Conservation (phyloP, 805 yeast species). For the Sugiyamaella boreocaroliniensis region DNA sequence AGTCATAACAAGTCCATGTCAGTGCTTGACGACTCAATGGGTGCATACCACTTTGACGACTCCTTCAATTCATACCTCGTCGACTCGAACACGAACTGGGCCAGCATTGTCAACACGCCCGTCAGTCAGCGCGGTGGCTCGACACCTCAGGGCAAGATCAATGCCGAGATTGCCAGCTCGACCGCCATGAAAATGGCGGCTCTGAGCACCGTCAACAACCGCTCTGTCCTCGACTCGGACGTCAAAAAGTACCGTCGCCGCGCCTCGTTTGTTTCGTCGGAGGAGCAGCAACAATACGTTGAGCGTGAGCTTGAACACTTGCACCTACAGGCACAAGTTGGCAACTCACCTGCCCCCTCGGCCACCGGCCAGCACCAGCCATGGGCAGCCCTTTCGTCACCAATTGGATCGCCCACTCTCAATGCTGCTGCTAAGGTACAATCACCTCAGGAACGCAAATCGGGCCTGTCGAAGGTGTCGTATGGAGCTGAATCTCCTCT, state of each 20-base stretch:
- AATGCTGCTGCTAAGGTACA: neutral
- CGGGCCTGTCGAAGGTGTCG: conserved; percentile 10
- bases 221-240: conserved; percentile 40
- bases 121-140: conserved; percentile 2
- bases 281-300: conserved; percentile 10
- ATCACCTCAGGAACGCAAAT: conserved; percentile 13
- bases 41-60: neutral
- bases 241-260: conserved; percentile 25
- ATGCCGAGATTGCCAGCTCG: conserved; percentile 26
- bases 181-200: conserved; percentile 60
- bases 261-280: conserved; percentile 11
- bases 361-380: neutral
- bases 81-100: conserved; percentile 23
- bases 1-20: conserved; percentile 16
- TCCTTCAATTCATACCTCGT: conserved; percentile 10
- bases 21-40: conserved; percentile 13
- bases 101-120: conserved; percentile 28
- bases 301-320: conserved; percentile 14
- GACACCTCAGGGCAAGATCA: conserved; percentile 17
- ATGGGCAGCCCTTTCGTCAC: neutral
- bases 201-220: conserved; percentile 45
- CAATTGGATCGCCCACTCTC: neutral
- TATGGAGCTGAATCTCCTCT: conserved; percentile 6
- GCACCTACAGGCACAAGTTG: conserved; percentile 3
- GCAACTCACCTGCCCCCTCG: neutral